Evolutionary conservation across 371 early-diverging fungal species (phyloP).

Genomic region (Lichtheimia hyalospora): DNA sequence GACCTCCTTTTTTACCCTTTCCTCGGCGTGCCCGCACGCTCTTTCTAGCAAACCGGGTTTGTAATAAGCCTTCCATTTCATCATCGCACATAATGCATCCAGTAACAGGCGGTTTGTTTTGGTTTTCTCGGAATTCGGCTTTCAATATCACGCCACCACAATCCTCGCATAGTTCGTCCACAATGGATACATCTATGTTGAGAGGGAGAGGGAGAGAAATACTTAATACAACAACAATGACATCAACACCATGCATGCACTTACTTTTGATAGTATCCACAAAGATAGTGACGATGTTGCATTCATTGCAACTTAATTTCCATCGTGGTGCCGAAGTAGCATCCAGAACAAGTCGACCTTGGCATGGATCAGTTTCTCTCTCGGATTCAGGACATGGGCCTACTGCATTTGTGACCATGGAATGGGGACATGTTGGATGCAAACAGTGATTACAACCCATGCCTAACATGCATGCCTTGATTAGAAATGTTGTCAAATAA

Average conservation of each 20-base stretch:
- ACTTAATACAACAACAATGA: no score
- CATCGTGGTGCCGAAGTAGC: conserved; percentile 56
- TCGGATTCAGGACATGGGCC: conserved; percentile 49
- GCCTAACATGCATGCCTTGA: conserved; percentile 5
- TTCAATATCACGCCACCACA: conserved; percentile 41
- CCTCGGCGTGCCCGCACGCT: conserved; percentile 20
- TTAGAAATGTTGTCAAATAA: not conserved
- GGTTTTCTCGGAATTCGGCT: conserved; percentile 50
- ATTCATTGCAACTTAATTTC: conserved; percentile 54
- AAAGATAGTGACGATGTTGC: conserved; percentile 49
- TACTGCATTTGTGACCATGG: conserved; percentile 45
- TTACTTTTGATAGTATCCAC: conserved; percentile 45
- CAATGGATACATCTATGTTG: conserved; percentile 26
- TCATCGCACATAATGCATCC: conserved; percentile 55
- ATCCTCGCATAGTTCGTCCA: conserved; percentile 38
- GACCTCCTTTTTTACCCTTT: conserved; percentile 20
- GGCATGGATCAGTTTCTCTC: conserved; percentile 31
- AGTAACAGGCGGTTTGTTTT: conserved; percentile 32
- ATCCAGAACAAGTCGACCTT: conserved; percentile 48
- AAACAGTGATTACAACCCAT: conserved; percentile 59
- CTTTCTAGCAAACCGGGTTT: conserved; percentile 38
- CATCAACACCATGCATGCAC: not conserved
- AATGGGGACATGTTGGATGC: conserved; percentile 50
- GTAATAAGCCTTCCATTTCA: conserved; percentile 40
- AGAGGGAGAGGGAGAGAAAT: no score